Base-by-base conservation (phyloP, 2,329 filamentous ascomycete genomes). In the Colletotrichum godetiae region DNA sequence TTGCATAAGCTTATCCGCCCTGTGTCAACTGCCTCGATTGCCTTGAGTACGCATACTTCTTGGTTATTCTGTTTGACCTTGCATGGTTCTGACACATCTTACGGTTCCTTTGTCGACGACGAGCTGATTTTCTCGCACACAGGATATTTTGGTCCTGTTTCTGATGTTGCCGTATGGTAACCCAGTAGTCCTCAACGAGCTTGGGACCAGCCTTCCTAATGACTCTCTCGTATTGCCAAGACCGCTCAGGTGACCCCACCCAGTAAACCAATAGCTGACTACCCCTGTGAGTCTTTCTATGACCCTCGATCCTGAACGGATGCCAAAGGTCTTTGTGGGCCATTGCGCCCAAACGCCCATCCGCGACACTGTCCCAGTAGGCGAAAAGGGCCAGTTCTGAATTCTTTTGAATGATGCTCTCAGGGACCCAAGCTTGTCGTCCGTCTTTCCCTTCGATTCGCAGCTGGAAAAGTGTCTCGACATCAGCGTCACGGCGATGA, bases 351-450 rank as follows among this genome's bases (percentile, higher is more conserved):
- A 13, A 29, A 10, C 72, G 67, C 1, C 62, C 62, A 8, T 67
- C 72, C 33, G 57, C 58, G 27, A 70, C 27, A 19, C 46, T 31
- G 35, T 62, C 49, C 72, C 67, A 74, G 67, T 74, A 74, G 24
- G 37, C 12, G 52, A 70, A 82, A 2, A 82, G 64, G 2, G 66
- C 72, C 33, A 80, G 78, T 19, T 76, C 77, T 4, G 79, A 80
- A 57, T 77, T 78, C 52, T 76, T 57, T 55, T 82, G 81, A 53
- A 82, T 79, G 63, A 79, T 79, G 12, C 77, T 76, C 57, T 82
- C 80, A 8, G 72, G 56, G 35, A 82, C 81, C 80, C 79, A 82
- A 5, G 79, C 80, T 6, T 49, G 57, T 65, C 80, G 78, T 31
- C 75, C 77, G 2, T 24, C 76, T 79, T 52, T 37, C 68, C 80